These are phyloP conservation scores for Tetrahymena thermophila DNA, from an alignment of 73 alveolate species.

Conservation along the genomic window DNA sequence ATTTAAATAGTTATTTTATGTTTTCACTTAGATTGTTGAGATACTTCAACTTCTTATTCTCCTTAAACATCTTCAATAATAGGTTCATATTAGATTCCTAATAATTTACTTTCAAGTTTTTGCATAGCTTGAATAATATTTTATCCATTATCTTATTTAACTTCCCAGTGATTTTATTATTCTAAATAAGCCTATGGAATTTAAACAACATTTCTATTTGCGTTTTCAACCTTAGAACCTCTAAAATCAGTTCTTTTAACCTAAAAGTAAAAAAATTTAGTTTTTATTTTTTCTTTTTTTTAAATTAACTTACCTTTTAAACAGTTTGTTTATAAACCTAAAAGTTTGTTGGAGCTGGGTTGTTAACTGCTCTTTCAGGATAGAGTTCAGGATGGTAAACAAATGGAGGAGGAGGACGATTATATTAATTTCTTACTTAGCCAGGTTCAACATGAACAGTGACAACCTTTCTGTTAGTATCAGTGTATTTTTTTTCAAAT, in stretches of 20 bases:
- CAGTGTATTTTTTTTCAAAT: constrained; percentile 46
- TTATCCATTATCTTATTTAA: neutral
- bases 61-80: neutral
- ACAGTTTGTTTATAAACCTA: neutral
- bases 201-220: neutral
- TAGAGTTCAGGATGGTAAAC: constrained; percentile 74
- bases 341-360: constrained; percentile 46
- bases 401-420: constrained; percentile 70
- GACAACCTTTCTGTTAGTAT: constrained; percentile 35
- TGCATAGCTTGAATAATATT: neutral
- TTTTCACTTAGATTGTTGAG: neutral
- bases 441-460: constrained; percentile 57
- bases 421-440: constrained; percentile 52
- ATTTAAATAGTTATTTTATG: too few species aligned
- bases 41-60: neutral
- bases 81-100: neutral
- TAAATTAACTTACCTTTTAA: neutral
- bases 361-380: constrained; percentile 67
- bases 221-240: neutral
- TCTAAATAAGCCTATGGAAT: neutral
- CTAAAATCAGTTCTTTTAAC: neutral
- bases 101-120: neutral
- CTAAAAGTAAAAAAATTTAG: neutral
- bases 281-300: neutral
- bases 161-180: neutral